These are phyloP conservation scores for Leucosporidium creatinivorum DNA, from an alignment of 768 basidiomycete species.

Conservation along the genomic window DNA sequence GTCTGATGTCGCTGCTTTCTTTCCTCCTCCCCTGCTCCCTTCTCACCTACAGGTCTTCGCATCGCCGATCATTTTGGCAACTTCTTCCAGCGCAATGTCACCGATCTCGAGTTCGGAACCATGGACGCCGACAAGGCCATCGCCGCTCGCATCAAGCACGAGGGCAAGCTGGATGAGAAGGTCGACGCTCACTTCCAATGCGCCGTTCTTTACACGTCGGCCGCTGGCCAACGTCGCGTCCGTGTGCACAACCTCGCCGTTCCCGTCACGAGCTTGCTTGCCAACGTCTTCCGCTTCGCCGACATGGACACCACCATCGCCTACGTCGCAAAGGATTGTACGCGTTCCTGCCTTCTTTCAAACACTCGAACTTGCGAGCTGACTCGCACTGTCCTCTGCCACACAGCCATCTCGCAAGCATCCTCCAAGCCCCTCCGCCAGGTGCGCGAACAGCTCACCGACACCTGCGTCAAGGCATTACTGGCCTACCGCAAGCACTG, in stretches of 20 bases:
- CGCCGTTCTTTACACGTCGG: slow-evolving; percentile 77
- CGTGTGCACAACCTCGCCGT: slow-evolving; percentile 78
- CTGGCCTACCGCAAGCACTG: slow-evolving; percentile 84
- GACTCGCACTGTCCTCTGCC: background rate
- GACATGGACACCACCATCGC: slow-evolving; percentile 79
- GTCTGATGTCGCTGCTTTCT: background rate
- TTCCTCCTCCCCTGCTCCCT: background rate
- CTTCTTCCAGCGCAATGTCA: slow-evolving; percentile 59
- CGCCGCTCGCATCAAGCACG: slow-evolving; percentile 65
- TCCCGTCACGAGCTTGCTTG: slow-evolving; percentile 72
- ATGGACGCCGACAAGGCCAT: slow-evolving; percentile 77
- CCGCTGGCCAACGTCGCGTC: slow-evolving; percentile 69
- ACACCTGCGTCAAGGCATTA: slow-evolving; percentile 70
- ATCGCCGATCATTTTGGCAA: slow-evolving; percentile 57
- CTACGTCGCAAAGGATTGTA: slow-evolving; percentile 70
- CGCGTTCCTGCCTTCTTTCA: slow-evolving; percentile 28
- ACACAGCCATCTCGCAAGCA: slow-evolving; percentile 64
- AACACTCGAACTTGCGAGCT: background rate
- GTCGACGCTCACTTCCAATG: slow-evolving; percentile 73
- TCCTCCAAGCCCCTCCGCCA: slow-evolving; percentile 55
- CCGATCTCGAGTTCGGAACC: slow-evolving; percentile 69
- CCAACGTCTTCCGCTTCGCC: slow-evolving; percentile 80
- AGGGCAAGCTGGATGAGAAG: slow-evolving; percentile 56
- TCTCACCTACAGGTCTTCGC: slow-evolving; percentile 36
- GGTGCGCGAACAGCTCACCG: slow-evolving; percentile 78